Percentiles rank a stretch among this genome's conserved stretches.
Conservation (phyloP, 2,329 filamentous ascomycete genomes). For the Xylariaceae sp. region DNA sequence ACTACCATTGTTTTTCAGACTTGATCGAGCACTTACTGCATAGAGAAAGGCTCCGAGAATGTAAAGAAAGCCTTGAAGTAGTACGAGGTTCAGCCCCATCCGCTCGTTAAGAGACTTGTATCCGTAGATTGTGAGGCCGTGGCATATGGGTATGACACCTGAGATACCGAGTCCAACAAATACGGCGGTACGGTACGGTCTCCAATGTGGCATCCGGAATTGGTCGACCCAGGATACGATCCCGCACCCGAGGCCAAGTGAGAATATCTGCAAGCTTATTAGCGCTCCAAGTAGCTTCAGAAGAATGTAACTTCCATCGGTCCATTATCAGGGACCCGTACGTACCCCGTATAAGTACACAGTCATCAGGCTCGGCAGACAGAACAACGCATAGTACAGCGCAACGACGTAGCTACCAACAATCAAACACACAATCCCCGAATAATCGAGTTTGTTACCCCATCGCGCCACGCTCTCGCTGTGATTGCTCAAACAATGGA, state of each 20-base stretch:
- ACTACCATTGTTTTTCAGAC: background rate
- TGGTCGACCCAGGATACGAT: constrained; percentile 72
- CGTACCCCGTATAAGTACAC: constrained; percentile 73
- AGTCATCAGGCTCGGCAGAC: constrained; percentile 58
- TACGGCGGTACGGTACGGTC: constrained; percentile 82
- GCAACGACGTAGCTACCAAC: constrained; percentile 88
- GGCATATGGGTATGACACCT: constrained; percentile 76
- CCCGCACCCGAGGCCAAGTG: constrained; percentile 72
- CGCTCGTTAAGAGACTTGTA: constrained; percentile 60
- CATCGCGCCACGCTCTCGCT: constrained; percentile 71
- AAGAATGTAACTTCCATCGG: too few relatives aligned
- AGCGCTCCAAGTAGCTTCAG: too few relatives aligned
- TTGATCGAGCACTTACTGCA: constrained; percentile 58
- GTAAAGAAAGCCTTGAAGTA: constrained; percentile 78
- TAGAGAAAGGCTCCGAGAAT: constrained; percentile 83
- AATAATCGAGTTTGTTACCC: constrained; percentile 91
- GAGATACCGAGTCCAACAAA: constrained; percentile 85
- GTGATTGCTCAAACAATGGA: constrained; percentile 82
- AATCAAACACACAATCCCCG: constrained; percentile 88
- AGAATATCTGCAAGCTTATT: constrained; percentile 57
- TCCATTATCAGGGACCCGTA: constrained; percentile 8
- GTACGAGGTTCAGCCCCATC: constrained; percentile 77
- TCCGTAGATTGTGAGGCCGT: constrained; percentile 68
- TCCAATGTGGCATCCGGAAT: constrained; percentile 79
- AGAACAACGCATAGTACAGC: constrained; percentile 82